These are phyloP conservation scores for Bretschneidera sinensis DNA, from an alignment of 345 rosid species.

Conservation along the genomic window DNA sequence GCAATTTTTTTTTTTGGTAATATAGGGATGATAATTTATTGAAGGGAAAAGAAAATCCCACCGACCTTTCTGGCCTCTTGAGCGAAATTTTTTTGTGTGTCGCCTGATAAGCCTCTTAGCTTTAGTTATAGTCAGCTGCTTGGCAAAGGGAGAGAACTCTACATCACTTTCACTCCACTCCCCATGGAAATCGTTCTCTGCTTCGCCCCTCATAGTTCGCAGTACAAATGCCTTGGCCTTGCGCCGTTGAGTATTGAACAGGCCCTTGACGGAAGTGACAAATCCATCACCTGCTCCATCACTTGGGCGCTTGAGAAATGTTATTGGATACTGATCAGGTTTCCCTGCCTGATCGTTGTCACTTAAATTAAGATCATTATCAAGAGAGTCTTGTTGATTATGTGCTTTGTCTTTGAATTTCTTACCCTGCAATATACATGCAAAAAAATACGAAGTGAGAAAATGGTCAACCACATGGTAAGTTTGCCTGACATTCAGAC, in stretches of 20 bases:
- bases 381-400: conserved; percentile 55
- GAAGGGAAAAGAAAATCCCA: neutral
- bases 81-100: conserved; percentile 82
- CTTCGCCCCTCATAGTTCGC: conserved; percentile 95
- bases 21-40: neutral
- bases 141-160: conserved; percentile 76
- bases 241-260: conserved; percentile 86
- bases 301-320: conserved; percentile 71
- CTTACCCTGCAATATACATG: conserved; percentile 58
- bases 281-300: conserved; percentile 99
- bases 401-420: conserved; percentile 86
- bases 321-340: conserved; percentile 58
- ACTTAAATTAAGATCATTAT: conserved; percentile 67
- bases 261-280: conserved; percentile 84
- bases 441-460: neutral
- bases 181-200: conserved; percentile 75
- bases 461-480: neutral
- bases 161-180: conserved; percentile 95
- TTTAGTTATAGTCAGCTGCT: conserved; percentile 89
- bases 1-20: neutral
- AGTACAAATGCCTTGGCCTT: conserved; percentile 91
- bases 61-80: conserved; percentile 76
- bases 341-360: conserved; percentile 71
- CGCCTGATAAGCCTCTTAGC: conserved; percentile 81
- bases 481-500: neutral